Conservation (phyloP, 1,284 basidiomycete genomes). For the Moesziomyces globuligerus region DNA sequence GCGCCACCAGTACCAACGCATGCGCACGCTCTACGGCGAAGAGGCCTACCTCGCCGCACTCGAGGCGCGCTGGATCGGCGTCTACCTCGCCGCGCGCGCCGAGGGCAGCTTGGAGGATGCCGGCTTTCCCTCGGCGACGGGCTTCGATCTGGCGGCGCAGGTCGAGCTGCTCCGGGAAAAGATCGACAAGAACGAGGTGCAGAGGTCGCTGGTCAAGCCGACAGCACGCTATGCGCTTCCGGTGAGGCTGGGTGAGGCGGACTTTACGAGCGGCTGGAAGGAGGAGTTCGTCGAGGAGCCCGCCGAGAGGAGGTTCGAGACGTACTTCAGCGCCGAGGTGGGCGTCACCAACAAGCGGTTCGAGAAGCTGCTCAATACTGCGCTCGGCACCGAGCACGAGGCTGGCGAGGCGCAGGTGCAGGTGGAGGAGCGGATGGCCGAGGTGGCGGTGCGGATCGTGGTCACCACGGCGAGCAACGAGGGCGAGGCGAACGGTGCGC, state of each 20-base stretch:
- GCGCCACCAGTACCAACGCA: slow-evolving; percentile 71
- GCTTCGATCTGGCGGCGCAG: slow-evolving; percentile 81
- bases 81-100: slow-evolving; percentile 79
- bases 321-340: slow-evolving; percentile 20
- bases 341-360: slow-evolving; percentile 30
- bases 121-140: slow-evolving; percentile 75
- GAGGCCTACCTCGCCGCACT: slow-evolving; percentile 80
- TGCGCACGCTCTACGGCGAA: slow-evolving; percentile 75
- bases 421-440: slow-evolving; percentile 15
- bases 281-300: slow-evolving; percentile 24
- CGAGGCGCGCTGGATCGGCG: slow-evolving; percentile 80
- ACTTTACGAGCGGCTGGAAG: slow-evolving; percentile 44
- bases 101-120: slow-evolving; percentile 77
- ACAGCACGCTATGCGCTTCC: slow-evolving; percentile 39
- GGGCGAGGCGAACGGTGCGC: neutral
- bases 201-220: slow-evolving; percentile 35
- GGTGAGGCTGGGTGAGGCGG: slow-evolving; percentile 5
- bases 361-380: slow-evolving; percentile 21
- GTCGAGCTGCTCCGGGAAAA: slow-evolving; percentile 78
- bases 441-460: slow-evolving; percentile 40
- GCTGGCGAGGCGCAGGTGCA: neutral
- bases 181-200: slow-evolving; percentile 78
- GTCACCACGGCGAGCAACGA: slow-evolving; percentile 7
- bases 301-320: slow-evolving; percentile 18
- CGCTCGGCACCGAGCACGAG: slow-evolving; percentile 11